Base-by-base conservation (phyloP, 768 basidiomycete genomes). In the Trametopsis cervina region DNA sequence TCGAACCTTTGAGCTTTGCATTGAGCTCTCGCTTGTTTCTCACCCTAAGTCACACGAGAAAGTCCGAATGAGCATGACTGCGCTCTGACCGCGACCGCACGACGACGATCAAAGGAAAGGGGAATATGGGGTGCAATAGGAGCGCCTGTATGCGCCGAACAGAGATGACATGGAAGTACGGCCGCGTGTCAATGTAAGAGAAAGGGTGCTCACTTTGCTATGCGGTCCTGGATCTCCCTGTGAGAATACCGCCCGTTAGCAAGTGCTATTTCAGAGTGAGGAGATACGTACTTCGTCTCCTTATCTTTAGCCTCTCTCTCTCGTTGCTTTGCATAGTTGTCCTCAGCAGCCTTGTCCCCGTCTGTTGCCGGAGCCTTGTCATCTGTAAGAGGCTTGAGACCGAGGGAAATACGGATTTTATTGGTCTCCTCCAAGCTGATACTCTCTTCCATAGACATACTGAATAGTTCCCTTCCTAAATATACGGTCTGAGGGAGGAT, bases 351-450 rank as follows among this genome's bases (percentile, higher is more conserved):
- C 59, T 85, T 80, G 48, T 96, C 93, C 55, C 78, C 82, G 60
- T 81, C 79, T 61, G 81, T 73, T n/a, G 74, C 76, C 6, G 85
- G 78, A 13, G 71, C 77, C 36, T 75, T 72, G 57, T 91, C 88
- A 57, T 92, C 93, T 15, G 84, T 86, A 48, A 98, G 77, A 36
- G 96, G 94, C 63, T 93, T 90, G 50, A 99, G 82, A 54, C 96
- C 96, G 33, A 96, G 77, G 4, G 85, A 86, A 50, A 95, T 80
- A 69, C 96, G 90, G 65, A 96, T 89, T 69, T 88, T 93, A 76
- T 94, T 94, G 29, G 92, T 94, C 73, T 94, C 91, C 61, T 93
- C 91, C 61, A 95, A 78, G 60, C 86, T 88, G 63, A 95, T 86
- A 56, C 87, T 84, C 66, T 89, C 81, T 71, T 90, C 85, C 85